phyloP scores from a whole-genome alignment of 2,329 filamentous ascomycete genomes.

The Seiridium cupressi region DNA sequence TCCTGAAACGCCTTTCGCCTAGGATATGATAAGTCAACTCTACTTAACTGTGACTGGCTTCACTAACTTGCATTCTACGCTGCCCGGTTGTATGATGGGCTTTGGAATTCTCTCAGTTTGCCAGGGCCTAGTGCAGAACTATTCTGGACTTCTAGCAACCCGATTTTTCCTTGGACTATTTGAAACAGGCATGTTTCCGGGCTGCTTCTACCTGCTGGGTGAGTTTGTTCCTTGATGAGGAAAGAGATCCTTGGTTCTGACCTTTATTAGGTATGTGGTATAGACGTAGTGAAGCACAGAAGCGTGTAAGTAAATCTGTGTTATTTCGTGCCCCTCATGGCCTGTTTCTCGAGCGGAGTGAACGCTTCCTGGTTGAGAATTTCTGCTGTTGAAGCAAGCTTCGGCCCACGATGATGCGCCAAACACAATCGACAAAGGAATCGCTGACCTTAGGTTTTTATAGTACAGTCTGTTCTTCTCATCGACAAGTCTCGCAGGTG shows the following conservation, averaged over 20 bases:
- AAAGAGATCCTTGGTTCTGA: slow-evolving; percentile 32
- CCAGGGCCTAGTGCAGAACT: slow-evolving; percentile 78
- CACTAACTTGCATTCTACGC: slow-evolving; percentile 30
- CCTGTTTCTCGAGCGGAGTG: no score
- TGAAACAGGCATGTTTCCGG: slow-evolving; percentile 75
- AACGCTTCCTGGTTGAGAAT: no score
- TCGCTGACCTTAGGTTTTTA: no score
- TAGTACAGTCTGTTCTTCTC: slow-evolving; percentile 88
- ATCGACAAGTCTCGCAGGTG: slow-evolving; percentile 74
- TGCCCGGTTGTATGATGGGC: slow-evolving; percentile 78
- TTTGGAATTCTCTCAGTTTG: slow-evolving; percentile 75
- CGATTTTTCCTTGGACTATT: slow-evolving; percentile 83
- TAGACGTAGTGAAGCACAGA: slow-evolving; percentile 80
- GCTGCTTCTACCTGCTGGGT: slow-evolving; percentile 63
- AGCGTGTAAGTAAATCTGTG: slow-evolving; percentile 42
- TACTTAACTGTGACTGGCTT: background rate
- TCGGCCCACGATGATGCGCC: no score
- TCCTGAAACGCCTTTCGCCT: slow-evolving; percentile 58
- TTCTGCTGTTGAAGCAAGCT: no score
- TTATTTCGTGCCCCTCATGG: no score
- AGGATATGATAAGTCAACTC: slow-evolving; percentile 21
- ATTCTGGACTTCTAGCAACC: slow-evolving; percentile 72
- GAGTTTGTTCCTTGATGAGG: slow-evolving; percentile 46
- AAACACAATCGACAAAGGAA: no score
- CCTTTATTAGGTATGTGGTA: slow-evolving; percentile 73